phyloP scores from a whole-genome alignment of 208 protist species.

The Acanthamoeba sp. region DNA sequence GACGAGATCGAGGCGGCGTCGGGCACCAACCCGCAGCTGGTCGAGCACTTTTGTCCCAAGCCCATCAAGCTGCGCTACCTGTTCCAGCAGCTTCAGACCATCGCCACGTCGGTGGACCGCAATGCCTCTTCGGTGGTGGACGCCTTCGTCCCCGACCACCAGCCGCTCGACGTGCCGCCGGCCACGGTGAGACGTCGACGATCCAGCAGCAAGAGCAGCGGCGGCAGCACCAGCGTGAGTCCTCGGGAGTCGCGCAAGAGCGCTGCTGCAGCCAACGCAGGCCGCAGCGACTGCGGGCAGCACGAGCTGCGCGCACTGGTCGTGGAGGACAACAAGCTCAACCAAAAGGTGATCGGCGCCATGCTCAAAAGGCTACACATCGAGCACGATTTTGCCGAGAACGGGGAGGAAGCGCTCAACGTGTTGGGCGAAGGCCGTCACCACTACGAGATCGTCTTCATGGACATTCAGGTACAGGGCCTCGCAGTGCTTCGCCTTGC shows the following conservation, averaged over 20 bases:
- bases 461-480: constrained; percentile 33
- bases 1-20: neutral
- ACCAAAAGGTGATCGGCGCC: constrained; percentile 53
- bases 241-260: neutral
- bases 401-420: neutral
- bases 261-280: neutral
- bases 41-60: constrained; percentile 30
- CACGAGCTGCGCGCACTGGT: neutral
- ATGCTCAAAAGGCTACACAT: constrained; percentile 1
- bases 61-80: constrained; percentile 42
- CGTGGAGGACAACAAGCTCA: constrained; percentile 56
- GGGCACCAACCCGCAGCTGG: neutral
- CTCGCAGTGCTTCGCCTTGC: neutral
- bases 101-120: neutral
- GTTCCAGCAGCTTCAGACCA: constrained; percentile 16
- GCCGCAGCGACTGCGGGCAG: neutral
- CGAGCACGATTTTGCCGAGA: constrained; percentile 24
- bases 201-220: neutral
- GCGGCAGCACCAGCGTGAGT: neutral
- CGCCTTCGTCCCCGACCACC: neutral
- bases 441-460: constrained; percentile 44
- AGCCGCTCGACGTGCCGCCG: neutral
- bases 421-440: neutral
- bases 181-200: neutral
- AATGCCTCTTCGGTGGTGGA: neutral